Base-by-base conservation (phyloP, 2,329 filamentous ascomycete species). In the Hymenoscyphus occultus region DNA sequence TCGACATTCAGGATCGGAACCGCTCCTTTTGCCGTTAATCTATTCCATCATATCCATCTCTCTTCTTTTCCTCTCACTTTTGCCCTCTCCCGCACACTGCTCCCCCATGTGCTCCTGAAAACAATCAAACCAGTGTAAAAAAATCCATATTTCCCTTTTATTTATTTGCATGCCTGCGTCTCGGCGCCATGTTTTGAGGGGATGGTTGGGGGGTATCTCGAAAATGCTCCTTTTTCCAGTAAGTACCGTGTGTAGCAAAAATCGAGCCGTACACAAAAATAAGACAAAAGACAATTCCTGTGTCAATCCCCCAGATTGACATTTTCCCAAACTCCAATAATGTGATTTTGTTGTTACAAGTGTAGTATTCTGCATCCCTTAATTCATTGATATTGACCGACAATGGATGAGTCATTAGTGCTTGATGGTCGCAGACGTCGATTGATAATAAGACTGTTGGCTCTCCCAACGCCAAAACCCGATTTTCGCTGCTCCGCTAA, bases 401-500 rank as follows among this genome's bases (percentile, higher is more conserved):
- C 60, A 64, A 64, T 32, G 13, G 63, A 65, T n/a, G 63, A 65
- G 12, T 68, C 68, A 13, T 58, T 62, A 12, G 60, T 32, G 19
- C 61, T 68, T 51, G 72, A 54, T 57, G 28, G 56, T 57, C 56
- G 31, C 22, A n/a, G 7, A 14, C 70, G 69, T 31, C 67, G 64
- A 14, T 65, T 67, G 6, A 35, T 35, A 35, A 35, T 35, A 35
- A 73, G 64, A 61, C 72, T 75, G 13, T 66, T 67, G 1, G 69
- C 68, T 64, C 72, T 69, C 45, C 64, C 69, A 22, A 69, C 35
- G 51, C 65, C 63, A 13, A 72, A 66, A n/a, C 66, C 64, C 32
- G 68, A 66, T 59, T 73, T 75, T 63, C 71, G 70, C 51, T 72
- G 70, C 72, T 73, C 73, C n/a, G 65, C 65, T 14, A 72, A 40